Conservation (phyloP, 306 rosid genomes). For the Echinosophora koreensis region DNA sequence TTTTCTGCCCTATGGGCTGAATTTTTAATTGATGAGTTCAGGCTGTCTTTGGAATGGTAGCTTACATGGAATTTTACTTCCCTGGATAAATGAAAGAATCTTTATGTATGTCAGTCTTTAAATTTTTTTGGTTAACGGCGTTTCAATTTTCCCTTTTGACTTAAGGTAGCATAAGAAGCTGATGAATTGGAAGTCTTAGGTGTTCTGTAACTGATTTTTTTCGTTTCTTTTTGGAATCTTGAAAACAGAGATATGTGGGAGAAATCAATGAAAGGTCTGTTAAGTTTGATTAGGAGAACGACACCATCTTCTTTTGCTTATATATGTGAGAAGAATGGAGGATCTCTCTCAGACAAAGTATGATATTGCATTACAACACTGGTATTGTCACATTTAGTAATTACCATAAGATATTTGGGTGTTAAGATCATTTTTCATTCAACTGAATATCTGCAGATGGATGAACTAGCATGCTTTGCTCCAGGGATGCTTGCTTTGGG, state of each 20-base stretch:
- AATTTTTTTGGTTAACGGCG: neutral
- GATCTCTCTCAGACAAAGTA: constrained; percentile 83
- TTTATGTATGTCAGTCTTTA: constrained; percentile 18
- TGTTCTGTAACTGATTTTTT: constrained; percentile 39
- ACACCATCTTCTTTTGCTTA: constrained; percentile 95
- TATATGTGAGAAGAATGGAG: constrained; percentile 94
- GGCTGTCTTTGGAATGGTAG: constrained; percentile 31
- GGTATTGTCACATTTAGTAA: constrained; percentile 18
- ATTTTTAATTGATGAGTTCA: constrained; percentile 35
- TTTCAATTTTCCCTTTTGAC: constrained; percentile 26
- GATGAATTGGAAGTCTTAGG: neutral
- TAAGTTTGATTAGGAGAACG: constrained; percentile 76
- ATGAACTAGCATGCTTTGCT: constrained; percentile 98
- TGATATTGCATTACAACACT: constrained; percentile 33
- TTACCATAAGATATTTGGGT: constrained; percentile 29
- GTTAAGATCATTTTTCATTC: constrained; percentile 35
- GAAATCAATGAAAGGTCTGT: constrained; percentile 90
- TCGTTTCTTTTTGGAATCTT: constrained; percentile 43
- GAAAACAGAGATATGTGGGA: constrained; percentile 99
- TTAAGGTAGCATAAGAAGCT: constrained; percentile 30
- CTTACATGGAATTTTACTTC: constrained; percentile 38
- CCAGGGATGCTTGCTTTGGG: constrained; percentile 99
- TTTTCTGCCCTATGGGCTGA: constrained; percentile 15
- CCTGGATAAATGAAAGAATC: constrained; percentile 10
- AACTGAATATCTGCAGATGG: constrained; percentile 78